Conservation (phyloP, 192 early-diverging fungal genomes). For the Coemansia sp. region DNA sequence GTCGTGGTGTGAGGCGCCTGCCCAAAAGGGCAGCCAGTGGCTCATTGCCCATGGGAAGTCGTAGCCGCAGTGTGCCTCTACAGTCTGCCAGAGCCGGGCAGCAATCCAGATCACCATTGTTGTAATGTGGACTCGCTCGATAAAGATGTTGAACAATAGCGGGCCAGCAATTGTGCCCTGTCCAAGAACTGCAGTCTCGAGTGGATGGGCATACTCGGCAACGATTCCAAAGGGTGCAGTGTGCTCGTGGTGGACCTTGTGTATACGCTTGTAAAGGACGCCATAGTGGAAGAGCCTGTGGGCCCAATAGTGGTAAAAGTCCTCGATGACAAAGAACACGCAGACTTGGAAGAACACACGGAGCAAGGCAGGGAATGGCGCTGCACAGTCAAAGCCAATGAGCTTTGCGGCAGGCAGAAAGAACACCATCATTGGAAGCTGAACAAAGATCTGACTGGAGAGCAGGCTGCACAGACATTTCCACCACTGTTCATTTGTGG, state of each 20-base stretch:
- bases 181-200: slow-evolving; percentile 69
- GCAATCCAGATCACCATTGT: slow-evolving; percentile 73
- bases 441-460: slow-evolving; percentile 65
- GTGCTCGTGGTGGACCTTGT: slow-evolving; percentile 79
- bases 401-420: slow-evolving; percentile 64
- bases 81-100: slow-evolving; percentile 63
- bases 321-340: slow-evolving; percentile 69
- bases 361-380: slow-evolving; percentile 64
- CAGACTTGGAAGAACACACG: slow-evolving; percentile 54
- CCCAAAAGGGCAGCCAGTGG: slow-evolving; percentile 86
- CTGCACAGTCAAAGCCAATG: slow-evolving; percentile 68
- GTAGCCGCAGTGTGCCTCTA: slow-evolving; percentile 77
- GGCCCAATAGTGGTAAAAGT: slow-evolving; percentile 73
- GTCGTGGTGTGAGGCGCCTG: slow-evolving; percentile 76
- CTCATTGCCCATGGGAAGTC: slow-evolving; percentile 84
- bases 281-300: slow-evolving; percentile 73
- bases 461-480: slow-evolving; percentile 64
- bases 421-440: slow-evolving; percentile 69
- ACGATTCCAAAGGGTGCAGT: slow-evolving; percentile 75
- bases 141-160: slow-evolving; percentile 59
- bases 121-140: slow-evolving; percentile 66
- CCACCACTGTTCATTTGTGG: slow-evolving; percentile 59
- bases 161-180: slow-evolving; percentile 65
- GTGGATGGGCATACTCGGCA: slow-evolving; percentile 73
- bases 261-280: slow-evolving; percentile 72